These are phyloP conservation scores for Chloranthus sessilifolius DNA, from an alignment of 164 flowering plant species.

Conservation along the genomic window DNA sequence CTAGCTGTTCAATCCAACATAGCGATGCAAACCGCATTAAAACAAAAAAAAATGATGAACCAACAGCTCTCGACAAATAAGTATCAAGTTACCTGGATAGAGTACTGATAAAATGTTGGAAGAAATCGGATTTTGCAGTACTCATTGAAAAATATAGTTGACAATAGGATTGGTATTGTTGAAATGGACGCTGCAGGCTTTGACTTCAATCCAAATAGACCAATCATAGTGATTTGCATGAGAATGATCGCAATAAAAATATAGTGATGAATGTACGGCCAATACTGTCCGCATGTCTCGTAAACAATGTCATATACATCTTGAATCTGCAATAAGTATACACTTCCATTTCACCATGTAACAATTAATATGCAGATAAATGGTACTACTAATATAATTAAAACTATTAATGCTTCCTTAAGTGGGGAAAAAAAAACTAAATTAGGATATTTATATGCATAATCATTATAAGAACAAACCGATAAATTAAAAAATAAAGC, in stretches of 20 bases:
- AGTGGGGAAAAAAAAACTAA: neutral
- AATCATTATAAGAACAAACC: too few relatives aligned
- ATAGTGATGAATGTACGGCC: slow-evolving; percentile 79
- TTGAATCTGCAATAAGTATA: slow-evolving; percentile 52
- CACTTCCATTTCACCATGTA: neutral
- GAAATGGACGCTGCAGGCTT: slow-evolving; percentile 71
- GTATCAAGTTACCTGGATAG: slow-evolving; percentile 87
- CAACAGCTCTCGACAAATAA: too few relatives aligned
- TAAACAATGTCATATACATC: slow-evolving; percentile 68
- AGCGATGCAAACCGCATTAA: too few relatives aligned
- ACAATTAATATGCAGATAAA: neutral
- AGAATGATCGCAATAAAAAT: slow-evolving; percentile 50
- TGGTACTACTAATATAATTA: neutral
- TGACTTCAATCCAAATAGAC: slow-evolving; percentile 77
- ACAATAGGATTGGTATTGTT: slow-evolving; percentile 59
- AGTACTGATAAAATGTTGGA: slow-evolving; percentile 50
- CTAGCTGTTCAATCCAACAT: too few relatives aligned
- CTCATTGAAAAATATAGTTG: slow-evolving; percentile 64
- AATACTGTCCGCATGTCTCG: slow-evolving; percentile 74
- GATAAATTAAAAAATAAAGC: too few relatives aligned
- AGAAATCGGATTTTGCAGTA: slow-evolving; percentile 85
- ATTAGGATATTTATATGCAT: neutral
- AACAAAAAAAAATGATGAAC: too few relatives aligned
- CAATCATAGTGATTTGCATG: slow-evolving; percentile 89
- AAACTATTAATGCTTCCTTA: neutral